A percentile compares a stretch with the other conserved stretches of the same genome.
Conservation (phyloP, 257 asterid genomes). For the Petunia secreta region DNA sequence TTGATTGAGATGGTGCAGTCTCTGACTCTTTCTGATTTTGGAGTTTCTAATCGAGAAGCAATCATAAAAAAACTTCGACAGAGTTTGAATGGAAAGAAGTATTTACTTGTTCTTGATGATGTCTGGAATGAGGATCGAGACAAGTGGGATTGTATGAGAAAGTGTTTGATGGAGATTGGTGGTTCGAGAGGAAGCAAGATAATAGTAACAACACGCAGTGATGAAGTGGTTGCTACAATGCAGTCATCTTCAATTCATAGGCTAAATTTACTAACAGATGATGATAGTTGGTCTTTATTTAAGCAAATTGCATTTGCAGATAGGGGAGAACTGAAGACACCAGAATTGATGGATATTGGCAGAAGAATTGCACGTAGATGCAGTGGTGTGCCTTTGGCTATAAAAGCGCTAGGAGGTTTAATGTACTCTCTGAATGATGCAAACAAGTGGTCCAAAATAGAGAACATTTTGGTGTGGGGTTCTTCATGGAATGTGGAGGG, state of each 20-base stretch:
- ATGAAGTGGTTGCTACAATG: conserved; percentile 16
- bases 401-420: conserved; percentile 23
- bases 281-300: background rate
- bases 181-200: conserved; percentile 12
- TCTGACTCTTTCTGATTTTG: background rate
- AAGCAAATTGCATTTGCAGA: background rate
- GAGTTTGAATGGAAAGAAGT: conserved; percentile 21
- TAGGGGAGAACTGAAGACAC: conserved; percentile 19
- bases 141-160: conserved; percentile 14
- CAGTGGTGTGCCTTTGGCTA: conserved; percentile 24
- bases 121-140: conserved; percentile 24
- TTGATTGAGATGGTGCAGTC: conserved; percentile 19
- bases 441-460: conserved; percentile 16
- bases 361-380: conserved; percentile 14
- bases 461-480: conserved; percentile 10
- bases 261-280: background rate
- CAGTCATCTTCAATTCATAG: background rate
- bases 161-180: conserved; percentile 16
- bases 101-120: conserved; percentile 27
- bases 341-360: conserved; percentile 19
- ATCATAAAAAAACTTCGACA: background rate
- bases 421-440: background rate
- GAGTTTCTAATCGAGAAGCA: background rate
- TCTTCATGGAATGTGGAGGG: background rate
- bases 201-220: conserved; percentile 26